Base-by-base conservation (phyloP, 1,139 yeast genomes). In the Geotrichum reessii region DNA sequence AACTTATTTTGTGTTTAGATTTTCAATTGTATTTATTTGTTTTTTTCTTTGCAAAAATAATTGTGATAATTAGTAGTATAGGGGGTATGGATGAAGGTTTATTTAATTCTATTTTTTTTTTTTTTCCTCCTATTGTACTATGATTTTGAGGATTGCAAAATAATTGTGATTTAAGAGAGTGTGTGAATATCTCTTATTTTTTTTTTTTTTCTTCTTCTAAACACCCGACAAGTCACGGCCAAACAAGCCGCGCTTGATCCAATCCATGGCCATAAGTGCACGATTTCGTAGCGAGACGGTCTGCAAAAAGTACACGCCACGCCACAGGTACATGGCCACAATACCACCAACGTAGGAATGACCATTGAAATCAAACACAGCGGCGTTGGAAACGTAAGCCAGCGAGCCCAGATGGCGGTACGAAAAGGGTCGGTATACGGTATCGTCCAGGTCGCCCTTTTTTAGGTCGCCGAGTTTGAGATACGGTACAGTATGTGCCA, bases 311-410 rank as follows among this genome's bases (percentile, higher is more conserved):
- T 83, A 83, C 31, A 82, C 84, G 49, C 85, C 79, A 71, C 87
- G 79, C 87, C 87, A 83, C 57, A 83, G 69, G 67, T 83, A 83
- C 84, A 83, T 81, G 44, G 87, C 87, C 47, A 82, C 70, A 50
- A 83, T 68, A 1, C 87, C 87, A 60, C 87, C 86, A 61, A 81
- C 76, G 33, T 81, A 76, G 63, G 80, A 76, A 47, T 74, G 75
- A n/a, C 84, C 84, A 50, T 81, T 80, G 59, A 82, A 69, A 66
- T 83, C 87, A 67, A 83, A 82, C 33, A 82, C 86, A 0, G 87
- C 87, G 40, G 84, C 82, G 66, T 83, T 83, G 62, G 86, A 85
- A 57, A 83, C 75, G 63, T 83, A 83, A 1, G 87, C 87, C 62
- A 83, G 72, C 3, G 85, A 81, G 11, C 87, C 87, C 62, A 82